phyloP scores from a whole-genome alignment of 495 filamentous ascomycete species.

The Xylaria curta region DNA sequence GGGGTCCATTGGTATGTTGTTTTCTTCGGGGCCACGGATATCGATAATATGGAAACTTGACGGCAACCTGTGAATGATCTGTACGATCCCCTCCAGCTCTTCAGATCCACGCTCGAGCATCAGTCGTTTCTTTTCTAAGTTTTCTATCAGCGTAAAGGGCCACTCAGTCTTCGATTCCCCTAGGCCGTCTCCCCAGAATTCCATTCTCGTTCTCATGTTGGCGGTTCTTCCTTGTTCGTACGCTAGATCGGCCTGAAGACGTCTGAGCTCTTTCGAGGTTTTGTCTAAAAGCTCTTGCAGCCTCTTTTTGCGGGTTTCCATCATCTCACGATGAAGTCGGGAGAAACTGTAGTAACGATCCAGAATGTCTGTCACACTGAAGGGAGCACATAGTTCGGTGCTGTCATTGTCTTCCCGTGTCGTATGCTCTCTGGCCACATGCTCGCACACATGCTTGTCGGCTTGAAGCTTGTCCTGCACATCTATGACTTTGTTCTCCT shows the following conservation, averaged over 20 bases:
- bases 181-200: neutral
- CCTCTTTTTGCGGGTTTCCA: constrained; percentile 11
- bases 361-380: constrained; percentile 1
- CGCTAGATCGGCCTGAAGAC: constrained; percentile 7
- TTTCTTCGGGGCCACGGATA: neutral
- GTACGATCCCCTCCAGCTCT: neutral
- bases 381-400: neutral
- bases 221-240: constrained; percentile 12
- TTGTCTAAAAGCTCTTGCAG: neutral
- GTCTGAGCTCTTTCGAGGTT: constrained; percentile 2
- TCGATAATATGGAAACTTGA: constrained; percentile 5
- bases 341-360: constrained; percentile 7
- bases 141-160: neutral
- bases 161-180: neutral
- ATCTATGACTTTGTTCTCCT: neutral
- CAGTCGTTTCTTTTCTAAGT: neutral
- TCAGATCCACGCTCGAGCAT: neutral
- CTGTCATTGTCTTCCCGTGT: neutral
- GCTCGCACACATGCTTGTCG: neutral
- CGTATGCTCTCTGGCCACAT: neutral
- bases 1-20: neutral
- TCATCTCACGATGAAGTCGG: constrained; percentile 1
- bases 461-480: neutral
- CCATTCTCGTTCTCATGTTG: neutral
- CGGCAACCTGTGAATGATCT: neutral